Evolutionary conservation across 192 early-diverging fungal genomes (phyloP), one percentile per base, ranked within the genome.

Genomic region (Entomortierella chlamydospora): DNA sequence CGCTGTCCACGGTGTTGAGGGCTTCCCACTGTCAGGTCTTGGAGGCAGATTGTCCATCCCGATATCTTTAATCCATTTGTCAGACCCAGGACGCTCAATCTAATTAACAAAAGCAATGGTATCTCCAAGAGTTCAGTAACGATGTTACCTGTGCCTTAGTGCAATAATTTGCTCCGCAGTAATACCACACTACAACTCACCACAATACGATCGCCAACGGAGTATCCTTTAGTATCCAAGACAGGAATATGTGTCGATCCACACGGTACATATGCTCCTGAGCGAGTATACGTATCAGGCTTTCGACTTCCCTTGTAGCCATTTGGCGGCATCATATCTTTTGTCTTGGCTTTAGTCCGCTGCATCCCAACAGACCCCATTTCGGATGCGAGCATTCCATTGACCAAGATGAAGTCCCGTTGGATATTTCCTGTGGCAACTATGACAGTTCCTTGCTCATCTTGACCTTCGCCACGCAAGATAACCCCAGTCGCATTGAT

Each of bases 71-170:
- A 79, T 70, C 76, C 76, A 79, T 25, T 79, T 20, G 3, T 79
- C 76, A 1, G 29, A 60, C 49, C 76, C 76, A 33, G 76, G 76
- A 6, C 76, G 68, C n/a, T 79, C 76, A 42, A 79, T 70, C 76
- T 79, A 61, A 0, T 42, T 8, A 31, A 42, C 4, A 25, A 34
- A 13, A 0, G 28, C 11, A n/a, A n/a, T n/a, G n/a, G n/a, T n/a
- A n/a, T n/a, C n/a, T n/a, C n/a, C n/a, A n/a, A n/a, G n/a, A n/a
- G n/a, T n/a, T n/a, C n/a, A n/a, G n/a, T n/a, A n/a, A n/a, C n/a
- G n/a, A n/a, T n/a, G n/a, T n/a, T n/a, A n/a, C n/a, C n/a, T n/a
- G n/a, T n/a, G n/a, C n/a, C n/a, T n/a, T n/a, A n/a, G n/a, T n/a
- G n/a, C n/a, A n/a, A n/a, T n/a, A n/a, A n/a, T n/a, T n/a, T n/a